Evolutionary conservation across 2,329 filamentous ascomycete species (phyloP), one percentile per base, ranked within the genome.

Genomic region (Cladorrhinum sp.): DNA sequence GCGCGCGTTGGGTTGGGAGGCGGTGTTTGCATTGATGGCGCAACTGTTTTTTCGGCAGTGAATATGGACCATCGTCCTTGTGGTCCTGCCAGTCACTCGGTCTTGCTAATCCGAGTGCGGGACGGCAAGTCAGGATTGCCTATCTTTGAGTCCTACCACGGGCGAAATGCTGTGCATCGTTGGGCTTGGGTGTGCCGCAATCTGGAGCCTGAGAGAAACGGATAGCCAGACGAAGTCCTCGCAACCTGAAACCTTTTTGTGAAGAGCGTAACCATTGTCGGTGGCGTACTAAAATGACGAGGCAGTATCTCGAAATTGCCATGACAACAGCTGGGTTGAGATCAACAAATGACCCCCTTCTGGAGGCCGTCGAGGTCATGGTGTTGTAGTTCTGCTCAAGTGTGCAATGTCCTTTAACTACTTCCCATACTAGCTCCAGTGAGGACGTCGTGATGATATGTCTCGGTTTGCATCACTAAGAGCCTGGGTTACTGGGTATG

Each of bases 371-470:
- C 38, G 38, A 32, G 41, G 24, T 20, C 20, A 18, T 22, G 16
- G 25, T 50, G 22, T 16, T 27, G 49, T 24, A 50, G 20, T 12
- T 7, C 27, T 56, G 53, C 38, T 27, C 53, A 56, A 32, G 24
- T 49, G 53, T 48, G 53, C 53, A 49, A 24, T 45, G 18, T 56
- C 36, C 6, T 27, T 36, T 24, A 22, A 55, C 12, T 18, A 41
- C 4, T 3, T 41, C 36, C 12, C 36, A 8, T 13, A 16, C 36
- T 41, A 41, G 36, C 36, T 41, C 10, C 41, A 45, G 41, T 45
- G 53, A 56, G 53, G 53, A 56, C 53, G 49, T 56, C n/a, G 45
- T 20, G 52, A 20, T 49, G 23, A 49, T 45, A 16, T 56, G 23
- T 49, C 45, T 16, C 12, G 3, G 12, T 36, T 16, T 16, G 9